Base-by-base conservation (phyloP, 1,284 basidiomycete genomes). In the Rhizoctonia solani region DNA sequence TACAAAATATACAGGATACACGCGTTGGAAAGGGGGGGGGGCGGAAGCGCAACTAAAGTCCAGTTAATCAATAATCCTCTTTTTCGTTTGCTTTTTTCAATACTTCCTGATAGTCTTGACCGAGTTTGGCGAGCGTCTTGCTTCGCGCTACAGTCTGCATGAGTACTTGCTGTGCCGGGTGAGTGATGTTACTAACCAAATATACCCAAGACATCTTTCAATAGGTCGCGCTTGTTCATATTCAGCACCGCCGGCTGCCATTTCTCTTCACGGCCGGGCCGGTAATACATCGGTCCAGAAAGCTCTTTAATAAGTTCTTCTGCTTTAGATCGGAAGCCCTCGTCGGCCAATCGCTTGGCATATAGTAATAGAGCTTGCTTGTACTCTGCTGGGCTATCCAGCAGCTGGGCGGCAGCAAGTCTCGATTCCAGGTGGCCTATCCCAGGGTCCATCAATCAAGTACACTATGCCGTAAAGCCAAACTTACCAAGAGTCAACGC, bases 231-330 rank as follows among this genome's bases (percentile, higher is more conserved):
- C 75, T 95, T 94, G 5, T 81, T 73, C 73, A 91, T 73, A 0
- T 90, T 91, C 54, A 87, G 78, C 21, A 92, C 80, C 8, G 79
- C 83, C 5, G 91, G 81, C 30, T 79, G 79, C 90, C 91, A 94
- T 16, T 74, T 73, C 30, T 88, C 87, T 70, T 77, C 75, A 39
- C 81, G 80, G 34, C 78, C 76, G 54, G 88, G 87, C 27, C 88
- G 85, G 85, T 90, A 93, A 29, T 56, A 67, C 50, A 93, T 78
- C 0, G 93, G 93, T 6, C 94, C 95, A 73, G 92, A 87, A 41
- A 97, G 80, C 70, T 95, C 94, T 75, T 83, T 87, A 54, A 95
- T 83, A 61, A 98, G 77, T 76, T 96, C 95, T 75, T 95, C 93
- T 8, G 87, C 93, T 74, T 93, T 92, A 30, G 81, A 88, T 69